Evolutionary conservation across 2,329 filamentous ascomycete genomes (phyloP), one percentile per base, ranked within the genome.

Genomic region (Ceratocystis colombiana): DNA sequence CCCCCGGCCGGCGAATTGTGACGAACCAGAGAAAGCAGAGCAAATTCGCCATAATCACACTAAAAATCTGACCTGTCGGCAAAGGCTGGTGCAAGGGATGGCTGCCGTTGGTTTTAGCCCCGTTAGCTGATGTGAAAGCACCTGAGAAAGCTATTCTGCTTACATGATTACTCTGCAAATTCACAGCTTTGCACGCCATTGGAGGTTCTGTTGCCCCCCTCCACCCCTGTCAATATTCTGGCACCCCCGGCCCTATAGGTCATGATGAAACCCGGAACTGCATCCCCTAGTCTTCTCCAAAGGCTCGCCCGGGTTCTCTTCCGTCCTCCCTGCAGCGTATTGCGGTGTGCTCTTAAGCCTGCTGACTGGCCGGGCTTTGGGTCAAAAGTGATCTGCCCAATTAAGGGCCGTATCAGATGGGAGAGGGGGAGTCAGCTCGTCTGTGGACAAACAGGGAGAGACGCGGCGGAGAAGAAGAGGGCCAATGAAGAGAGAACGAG

Each of bases 271-370:
- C 61, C 61, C 28, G 61, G 44, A 33, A 57, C 22, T 57, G 22
- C 53, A 28, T 57, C 61, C 44, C 28, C 22, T 45, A 63, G 25
- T 48, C 33, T 37, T 12, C 20, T 63, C 44, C 6, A 57, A 30
- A 17, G 53, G 17, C 61, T 63, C 44, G 30, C 48, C 61, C 61
- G 61, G 37, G 22, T 62, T 45, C 61, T 62, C 41, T 62, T 62
- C 61, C 61, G 61, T 12, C 17, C 53, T 57, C 53, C 53, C 53
- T 57, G 53, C 53, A 57, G 22, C 17, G 33, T 57, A 28, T 57
- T 57, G 53, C 53, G 53, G 53, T 57, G 53, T 57, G 53, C 44
- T 45, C 61, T 25, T 63, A 57, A 30, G 22, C 53, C 17, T 57
- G 22, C 22, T 57, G 53, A 57, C 53, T 57, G 53, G 53, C 53